A percentile compares a stretch with the other conserved stretches of the same genome.
These are phyloP conservation scores for Heterobasidion annosum DNA, from an alignment of 1,284 basidiomycete genomes.

Conservation along the genomic window DNA sequence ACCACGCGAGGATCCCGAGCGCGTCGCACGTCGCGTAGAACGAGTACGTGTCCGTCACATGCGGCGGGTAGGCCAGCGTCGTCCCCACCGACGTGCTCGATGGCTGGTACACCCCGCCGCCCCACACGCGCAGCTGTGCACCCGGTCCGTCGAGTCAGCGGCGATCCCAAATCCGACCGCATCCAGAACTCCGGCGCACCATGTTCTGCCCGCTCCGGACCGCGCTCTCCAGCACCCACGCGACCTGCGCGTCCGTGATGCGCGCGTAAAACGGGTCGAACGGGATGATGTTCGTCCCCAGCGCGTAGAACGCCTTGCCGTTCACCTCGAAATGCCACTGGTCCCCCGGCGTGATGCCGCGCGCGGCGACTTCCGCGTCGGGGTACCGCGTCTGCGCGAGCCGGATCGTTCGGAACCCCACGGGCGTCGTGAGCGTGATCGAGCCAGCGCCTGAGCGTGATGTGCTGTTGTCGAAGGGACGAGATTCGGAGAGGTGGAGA, in stretches of 20 bases:
- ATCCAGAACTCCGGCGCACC: slow-evolving; percentile 21
- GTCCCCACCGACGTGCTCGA: slow-evolving; percentile 24
- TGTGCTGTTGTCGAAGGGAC: not conserved
- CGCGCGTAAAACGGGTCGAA: slow-evolving; percentile 52
- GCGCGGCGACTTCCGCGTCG: slow-evolving; percentile 29
- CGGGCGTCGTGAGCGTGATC: slow-evolving; percentile 29
- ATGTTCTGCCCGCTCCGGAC: slow-evolving; percentile 49
- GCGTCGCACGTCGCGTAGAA: slow-evolving; percentile 56
- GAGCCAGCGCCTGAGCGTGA: not conserved
- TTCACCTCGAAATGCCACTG: slow-evolving; percentile 54
- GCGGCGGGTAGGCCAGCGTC: slow-evolving; percentile 22
- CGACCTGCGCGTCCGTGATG: slow-evolving; percentile 37
- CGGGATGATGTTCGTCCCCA: slow-evolving; percentile 50
- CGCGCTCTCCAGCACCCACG: slow-evolving; percentile 50
- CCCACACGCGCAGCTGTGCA: slow-evolving; percentile 46
- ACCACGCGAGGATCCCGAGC: slow-evolving; percentile 56
- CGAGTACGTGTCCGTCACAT: slow-evolving; percentile 41
- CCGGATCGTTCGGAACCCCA: slow-evolving; percentile 49
- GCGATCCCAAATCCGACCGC: not conserved
- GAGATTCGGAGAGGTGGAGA: slow-evolving; percentile 4
- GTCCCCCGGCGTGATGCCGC: slow-evolving; percentile 48
- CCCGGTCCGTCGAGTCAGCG: not conserved
- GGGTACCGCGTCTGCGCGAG: slow-evolving; percentile 40
- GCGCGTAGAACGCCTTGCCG: slow-evolving; percentile 43
- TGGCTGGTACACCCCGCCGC: slow-evolving; percentile 45